A percentile compares a stretch with the other conserved stretches of the same genome.
phyloP scores from a whole-genome alignment of 768 basidiomycete species.

The Gymnopilus junonius region DNA sequence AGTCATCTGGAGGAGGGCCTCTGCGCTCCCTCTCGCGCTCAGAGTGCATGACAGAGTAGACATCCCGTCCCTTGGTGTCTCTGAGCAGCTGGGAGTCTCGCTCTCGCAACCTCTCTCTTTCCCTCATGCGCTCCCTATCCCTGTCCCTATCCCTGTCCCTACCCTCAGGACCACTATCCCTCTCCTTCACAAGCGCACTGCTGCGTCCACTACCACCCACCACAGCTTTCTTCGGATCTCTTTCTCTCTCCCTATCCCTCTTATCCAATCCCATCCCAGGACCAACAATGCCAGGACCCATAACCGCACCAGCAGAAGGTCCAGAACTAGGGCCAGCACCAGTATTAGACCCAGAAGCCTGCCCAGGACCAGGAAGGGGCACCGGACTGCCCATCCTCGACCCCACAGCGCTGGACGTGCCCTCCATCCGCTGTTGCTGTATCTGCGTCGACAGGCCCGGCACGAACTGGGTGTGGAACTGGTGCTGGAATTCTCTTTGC shows the following conservation, averaged over 20 bases:
- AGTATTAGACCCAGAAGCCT: too few species aligned
- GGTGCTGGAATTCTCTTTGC: not conserved
- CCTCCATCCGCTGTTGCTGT: not conserved
- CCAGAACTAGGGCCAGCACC: not conserved
- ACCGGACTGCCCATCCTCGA: not conserved
- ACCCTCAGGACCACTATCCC: not conserved
- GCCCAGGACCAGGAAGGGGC: not conserved
- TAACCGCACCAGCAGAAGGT: not conserved
- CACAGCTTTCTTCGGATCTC: not conserved
- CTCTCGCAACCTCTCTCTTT: not conserved
- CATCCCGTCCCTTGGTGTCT: conserved; percentile 16
- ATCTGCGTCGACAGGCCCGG: too few species aligned
- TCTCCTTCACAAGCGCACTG: not conserved
- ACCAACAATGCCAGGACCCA: not conserved
- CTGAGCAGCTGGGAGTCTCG: conserved; percentile 5
- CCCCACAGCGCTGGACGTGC: not conserved
- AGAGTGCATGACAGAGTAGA: conserved; percentile 7
- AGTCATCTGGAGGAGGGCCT: conserved; percentile 1
- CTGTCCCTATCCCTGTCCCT: not conserved
- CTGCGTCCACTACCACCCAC: not conserved
- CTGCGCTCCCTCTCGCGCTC: conserved; percentile 15
- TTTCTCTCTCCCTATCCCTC: conserved; percentile 9
- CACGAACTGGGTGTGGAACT: conserved; percentile 2
- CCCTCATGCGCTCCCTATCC: conserved; percentile 5
- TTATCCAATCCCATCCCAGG: not conserved